A percentile compares a stretch with the other conserved stretches of the same genome.
phyloP scores from a whole-genome alignment of 352 stramenopile species.

The Pythium sp. region DNA sequence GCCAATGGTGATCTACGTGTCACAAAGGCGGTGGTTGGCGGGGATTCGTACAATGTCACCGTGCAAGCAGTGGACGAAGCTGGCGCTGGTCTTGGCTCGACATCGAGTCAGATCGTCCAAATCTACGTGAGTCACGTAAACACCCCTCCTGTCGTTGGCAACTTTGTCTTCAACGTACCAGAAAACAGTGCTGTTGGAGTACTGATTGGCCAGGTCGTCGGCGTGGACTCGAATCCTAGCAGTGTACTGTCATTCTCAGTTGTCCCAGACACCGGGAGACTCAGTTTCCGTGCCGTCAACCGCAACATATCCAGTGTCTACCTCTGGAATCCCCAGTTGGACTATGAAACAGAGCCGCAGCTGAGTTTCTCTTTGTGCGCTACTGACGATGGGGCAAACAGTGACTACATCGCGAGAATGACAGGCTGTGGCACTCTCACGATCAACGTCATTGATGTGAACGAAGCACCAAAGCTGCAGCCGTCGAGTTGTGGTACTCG shows the following conservation, averaged over 20 bases:
- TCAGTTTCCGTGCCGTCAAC: constrained; percentile 29
- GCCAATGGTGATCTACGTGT: neutral
- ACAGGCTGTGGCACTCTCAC: constrained; percentile 38
- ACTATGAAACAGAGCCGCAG: constrained; percentile 34
- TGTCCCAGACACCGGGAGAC: constrained; percentile 22
- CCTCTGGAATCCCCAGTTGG: constrained; percentile 24
- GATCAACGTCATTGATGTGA: constrained; percentile 36
- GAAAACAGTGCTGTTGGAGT: constrained; percentile 19
- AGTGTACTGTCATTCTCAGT: constrained; percentile 46
- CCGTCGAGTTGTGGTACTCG: constrained; percentile 3
- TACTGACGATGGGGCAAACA: constrained; percentile 44
- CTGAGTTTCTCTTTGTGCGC: constrained; percentile 40
- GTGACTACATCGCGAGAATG: constrained; percentile 45
- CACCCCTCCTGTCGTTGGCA: neutral
- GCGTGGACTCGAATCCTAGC: constrained; percentile 27
- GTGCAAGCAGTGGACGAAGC: constrained; percentile 11
- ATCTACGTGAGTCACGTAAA: constrained; percentile 11
- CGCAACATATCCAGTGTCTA: constrained; percentile 31
- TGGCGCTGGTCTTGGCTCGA: constrained; percentile 4
- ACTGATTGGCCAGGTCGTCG: constrained; percentile 33
- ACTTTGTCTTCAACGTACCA: constrained; percentile 6
- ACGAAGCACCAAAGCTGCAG: constrained; percentile 34
- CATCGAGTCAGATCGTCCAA: constrained; percentile 8
- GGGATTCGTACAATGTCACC: neutral
- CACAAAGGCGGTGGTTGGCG: neutral